Conservation (phyloP, 2,329 filamentous ascomycete genomes). For the Emergomyces orientalis region DNA sequence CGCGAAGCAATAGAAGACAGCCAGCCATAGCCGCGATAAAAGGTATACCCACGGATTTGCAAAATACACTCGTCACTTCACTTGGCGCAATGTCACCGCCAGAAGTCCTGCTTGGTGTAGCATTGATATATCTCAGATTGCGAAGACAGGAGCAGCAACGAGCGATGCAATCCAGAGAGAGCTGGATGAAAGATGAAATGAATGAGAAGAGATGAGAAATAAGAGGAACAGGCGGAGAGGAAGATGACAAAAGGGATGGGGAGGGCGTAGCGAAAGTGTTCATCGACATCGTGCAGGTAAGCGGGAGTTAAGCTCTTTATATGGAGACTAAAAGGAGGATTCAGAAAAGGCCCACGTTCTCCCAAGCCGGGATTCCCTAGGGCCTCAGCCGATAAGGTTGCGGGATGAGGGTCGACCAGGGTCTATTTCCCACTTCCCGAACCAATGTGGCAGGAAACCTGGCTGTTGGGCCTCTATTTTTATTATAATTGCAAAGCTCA, state of each 20-base stretch:
- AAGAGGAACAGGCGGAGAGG: background rate
- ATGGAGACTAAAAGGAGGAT: background rate
- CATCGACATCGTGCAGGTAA: background rate
- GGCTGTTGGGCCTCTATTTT: background rate
- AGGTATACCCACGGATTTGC: background rate
- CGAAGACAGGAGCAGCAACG: background rate
- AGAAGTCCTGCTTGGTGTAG: background rate
- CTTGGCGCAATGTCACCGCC: background rate
- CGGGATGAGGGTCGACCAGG: background rate
- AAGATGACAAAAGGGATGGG: background rate
- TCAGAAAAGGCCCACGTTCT: background rate
- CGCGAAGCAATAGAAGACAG: background rate
- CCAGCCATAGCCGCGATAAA: background rate
- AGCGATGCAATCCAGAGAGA: background rate
- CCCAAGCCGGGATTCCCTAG: background rate
- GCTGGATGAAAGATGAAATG: background rate
- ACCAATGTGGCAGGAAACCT: background rate
- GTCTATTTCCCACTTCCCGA: background rate
- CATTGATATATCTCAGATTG: background rate
- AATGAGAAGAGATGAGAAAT: background rate
- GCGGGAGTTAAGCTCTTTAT: background rate
- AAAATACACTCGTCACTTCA: background rate
- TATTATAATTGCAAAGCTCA: background rate
- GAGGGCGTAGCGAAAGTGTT: background rate
- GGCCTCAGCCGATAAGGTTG: background rate